Evolutionary conservation across 441 rosid species (phyloP), one percentile per base, ranked within the genome.

Genomic region (Macaranga tanarius): DNA sequence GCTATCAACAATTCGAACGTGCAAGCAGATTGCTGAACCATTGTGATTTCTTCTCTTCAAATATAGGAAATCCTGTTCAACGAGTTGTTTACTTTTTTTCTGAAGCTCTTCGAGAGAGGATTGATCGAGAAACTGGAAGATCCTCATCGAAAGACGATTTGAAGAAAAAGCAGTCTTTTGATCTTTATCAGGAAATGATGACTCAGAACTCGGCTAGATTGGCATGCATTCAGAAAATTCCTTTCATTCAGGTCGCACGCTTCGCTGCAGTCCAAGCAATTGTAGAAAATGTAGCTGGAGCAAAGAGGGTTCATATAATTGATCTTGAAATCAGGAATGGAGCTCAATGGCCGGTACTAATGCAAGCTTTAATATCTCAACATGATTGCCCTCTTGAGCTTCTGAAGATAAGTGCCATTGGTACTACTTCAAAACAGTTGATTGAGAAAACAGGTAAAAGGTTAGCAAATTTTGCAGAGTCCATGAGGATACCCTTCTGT

Each of bases 221-320:
- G 12, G 82, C 86, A 0, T 82, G 47, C 66, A 75, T 78, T 38
- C 34, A 16, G 71, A 63, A 40, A 50, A 23, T 80, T 34, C 89
- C 88, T 1, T 86, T 85, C 66, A 4, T 6, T 22, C 79, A 77
- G 76, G 69, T 81, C 38, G 12, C 55, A 31, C 83, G 80, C 51
- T 85, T 85, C 13, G 17, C 87, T 12, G 89, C 79, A 67, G 67
- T 84, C 48, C 92, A 88, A 70, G 85, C 87, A 5, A 71, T 80
- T 28, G 47, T 76, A 11, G 84, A 80, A 12, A 69, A 38, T 19
- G 73, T 78, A 10, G 65, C 50, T 40, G 48, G 44, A 31, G 70
- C 70, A 8, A 58, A 23, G 28, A 70, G 51, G 31, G 25, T 70
- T n/a, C 75, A 70, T 25, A 34, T 74, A 15, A 71, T 83, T 13